Conservation (phyloP, 2,329 filamentous ascomycete species). For the Bipolaris sorokiniana region DNA sequence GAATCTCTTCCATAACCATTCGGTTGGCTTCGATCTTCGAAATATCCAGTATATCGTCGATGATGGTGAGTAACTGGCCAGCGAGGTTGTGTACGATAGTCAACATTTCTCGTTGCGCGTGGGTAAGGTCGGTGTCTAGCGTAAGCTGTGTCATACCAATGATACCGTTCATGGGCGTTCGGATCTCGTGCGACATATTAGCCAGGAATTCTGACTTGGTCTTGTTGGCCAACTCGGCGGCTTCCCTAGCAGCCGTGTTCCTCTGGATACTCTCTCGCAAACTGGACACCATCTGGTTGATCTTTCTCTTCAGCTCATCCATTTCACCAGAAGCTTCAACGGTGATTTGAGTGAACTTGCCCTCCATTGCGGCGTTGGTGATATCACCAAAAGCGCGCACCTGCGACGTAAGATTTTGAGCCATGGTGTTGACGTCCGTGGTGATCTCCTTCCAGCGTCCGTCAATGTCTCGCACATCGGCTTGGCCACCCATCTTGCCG, state of each 20-base stretch:
- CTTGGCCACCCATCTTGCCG: conserved; percentile 97
- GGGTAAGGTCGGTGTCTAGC: conserved; percentile 88
- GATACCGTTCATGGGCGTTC: conserved; percentile 97
- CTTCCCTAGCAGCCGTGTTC: conserved; percentile 94
- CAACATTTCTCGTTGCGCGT: conserved; percentile 96
- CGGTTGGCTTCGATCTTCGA: conserved; percentile 88
- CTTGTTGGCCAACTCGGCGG: conserved; percentile 94
- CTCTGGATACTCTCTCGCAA: conserved; percentile 93
- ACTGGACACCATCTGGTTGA: conserved; percentile 99
- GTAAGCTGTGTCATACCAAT: conserved; percentile 98
- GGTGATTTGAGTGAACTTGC: conserved; percentile 95
- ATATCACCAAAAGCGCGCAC: conserved; percentile 98
- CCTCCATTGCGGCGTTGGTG: conserved; percentile 95
- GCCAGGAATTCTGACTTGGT: conserved; percentile 98
- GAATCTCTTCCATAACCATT: conserved; percentile 98
- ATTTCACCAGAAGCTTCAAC: conserved; percentile 98
- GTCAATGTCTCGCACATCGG: conserved; percentile 89
- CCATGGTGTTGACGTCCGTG: conserved; percentile 93
- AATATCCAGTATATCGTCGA: conserved; percentile 77
- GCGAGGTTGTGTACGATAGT: conserved; percentile 97
- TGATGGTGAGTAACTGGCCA: conserved; percentile 95
- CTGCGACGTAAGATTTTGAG: conserved; percentile 84
- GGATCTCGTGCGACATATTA: conserved; percentile 98
- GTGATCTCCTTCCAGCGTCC: conserved; percentile 99
- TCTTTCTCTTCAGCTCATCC: conserved; percentile 98